Evolutionary conservation across 345 rosid species (phyloP).

Genomic region (Syzygium grande): DNA sequence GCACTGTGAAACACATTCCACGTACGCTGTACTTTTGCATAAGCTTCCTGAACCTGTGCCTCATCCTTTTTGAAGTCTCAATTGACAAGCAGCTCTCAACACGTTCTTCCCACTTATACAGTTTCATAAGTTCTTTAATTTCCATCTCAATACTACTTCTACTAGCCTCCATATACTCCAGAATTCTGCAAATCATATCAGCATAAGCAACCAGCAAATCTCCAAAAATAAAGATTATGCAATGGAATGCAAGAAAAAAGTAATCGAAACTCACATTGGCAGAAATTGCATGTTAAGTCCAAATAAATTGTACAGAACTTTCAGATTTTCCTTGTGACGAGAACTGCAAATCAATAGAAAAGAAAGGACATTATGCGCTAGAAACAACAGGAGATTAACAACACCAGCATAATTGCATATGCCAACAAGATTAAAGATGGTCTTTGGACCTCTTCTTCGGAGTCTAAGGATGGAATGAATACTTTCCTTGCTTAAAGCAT

Average conservation of each 20-base stretch:
- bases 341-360: slow-evolving; percentile 28
- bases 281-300: slow-evolving; percentile 84
- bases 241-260: neutral
- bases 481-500: neutral
- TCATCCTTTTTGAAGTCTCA: slow-evolving; percentile 49
- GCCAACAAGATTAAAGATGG: neutral
- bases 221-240: neutral
- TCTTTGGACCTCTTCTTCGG: neutral
- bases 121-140: slow-evolving; percentile 57
- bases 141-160: slow-evolving; percentile 52
- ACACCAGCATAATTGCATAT: neutral
- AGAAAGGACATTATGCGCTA: neutral
- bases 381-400: neutral
- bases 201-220: neutral
- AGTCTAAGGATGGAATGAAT: no score
- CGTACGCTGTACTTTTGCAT: slow-evolving; percentile 74
- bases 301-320: slow-evolving; percentile 69
- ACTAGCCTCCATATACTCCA: slow-evolving; percentile 44
- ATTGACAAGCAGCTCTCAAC: slow-evolving; percentile 38
- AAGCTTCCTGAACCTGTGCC: slow-evolving; percentile 75
- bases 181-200: slow-evolving; percentile 31
- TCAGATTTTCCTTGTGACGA: slow-evolving; percentile 43
- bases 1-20: neutral
- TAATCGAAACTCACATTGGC: slow-evolving; percentile 51
- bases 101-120: slow-evolving; percentile 68